phyloP scores from a whole-genome alignment of 2,329 filamentous ascomycete species.

The Lasiodiplodia sp. region DNA sequence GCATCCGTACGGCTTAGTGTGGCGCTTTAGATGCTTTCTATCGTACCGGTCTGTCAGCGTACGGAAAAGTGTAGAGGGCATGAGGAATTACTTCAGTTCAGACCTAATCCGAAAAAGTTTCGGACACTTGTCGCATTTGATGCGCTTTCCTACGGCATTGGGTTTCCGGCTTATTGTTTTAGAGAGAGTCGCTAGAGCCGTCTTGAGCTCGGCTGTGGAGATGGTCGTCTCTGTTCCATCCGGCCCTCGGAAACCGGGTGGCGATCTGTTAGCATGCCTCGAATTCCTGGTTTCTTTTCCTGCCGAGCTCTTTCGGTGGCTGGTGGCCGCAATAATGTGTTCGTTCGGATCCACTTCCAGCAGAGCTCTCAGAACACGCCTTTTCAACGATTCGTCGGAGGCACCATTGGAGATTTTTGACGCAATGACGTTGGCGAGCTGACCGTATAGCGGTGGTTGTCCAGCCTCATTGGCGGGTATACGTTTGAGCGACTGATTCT shows the following conservation, averaged over 20 bases:
- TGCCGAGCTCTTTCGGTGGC: not conserved
- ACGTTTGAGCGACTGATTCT: not conserved
- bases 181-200: slow-evolving; percentile 38
- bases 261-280: not conserved
- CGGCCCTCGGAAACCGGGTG: not conserved
- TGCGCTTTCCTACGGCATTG: slow-evolving; percentile 31
- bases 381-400: slow-evolving; percentile 34
- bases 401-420: slow-evolving; percentile 35
- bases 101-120: slow-evolving; percentile 44
- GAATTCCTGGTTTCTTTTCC: not conserved
- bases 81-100: slow-evolving; percentile 46
- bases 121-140: slow-evolving; percentile 38
- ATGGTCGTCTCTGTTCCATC: slow-evolving; percentile 29
- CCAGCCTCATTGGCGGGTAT: not conserved
- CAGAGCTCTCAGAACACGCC: slow-evolving; percentile 37
- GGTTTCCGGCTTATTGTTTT: slow-evolving; percentile 34
- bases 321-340: not conserved
- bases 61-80: not conserved
- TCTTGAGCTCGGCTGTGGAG: slow-evolving; percentile 37
- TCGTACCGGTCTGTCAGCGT: slow-evolving; percentile 1
- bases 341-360: slow-evolving; percentile 1
- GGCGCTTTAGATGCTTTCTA: slow-evolving; percentile 85
- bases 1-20: slow-evolving; percentile 82
- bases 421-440: slow-evolving; percentile 36
- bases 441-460: slow-evolving; percentile 35